Conservation (phyloP, 2,329 filamentous ascomycete species). For the Pleurostoma richardsiae region DNA sequence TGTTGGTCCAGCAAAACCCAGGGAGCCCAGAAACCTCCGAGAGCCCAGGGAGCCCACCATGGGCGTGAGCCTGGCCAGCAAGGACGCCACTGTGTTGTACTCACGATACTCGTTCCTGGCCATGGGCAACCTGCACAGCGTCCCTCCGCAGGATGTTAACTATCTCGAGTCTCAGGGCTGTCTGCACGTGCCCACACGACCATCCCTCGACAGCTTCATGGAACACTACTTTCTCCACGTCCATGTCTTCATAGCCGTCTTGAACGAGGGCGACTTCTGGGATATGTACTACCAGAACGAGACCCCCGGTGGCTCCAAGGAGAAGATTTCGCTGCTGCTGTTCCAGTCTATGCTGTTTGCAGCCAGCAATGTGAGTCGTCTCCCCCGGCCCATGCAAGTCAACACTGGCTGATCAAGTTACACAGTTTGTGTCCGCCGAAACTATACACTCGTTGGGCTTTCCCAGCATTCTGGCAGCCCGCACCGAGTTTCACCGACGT, state of each 20-base stretch:
- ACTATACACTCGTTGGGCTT: slow-evolving; percentile 36
- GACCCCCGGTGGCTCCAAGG: slow-evolving; percentile 9
- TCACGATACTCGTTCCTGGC: slow-evolving; percentile 36
- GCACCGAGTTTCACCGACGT: slow-evolving; percentile 36
- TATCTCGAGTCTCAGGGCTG: slow-evolving; percentile 41
- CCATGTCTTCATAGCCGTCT: slow-evolving; percentile 34
- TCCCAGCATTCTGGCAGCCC: slow-evolving; percentile 32
- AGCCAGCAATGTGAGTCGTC: slow-evolving; percentile 27
- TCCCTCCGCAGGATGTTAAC: slow-evolving; percentile 39
- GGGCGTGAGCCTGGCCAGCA: slow-evolving; percentile 23
- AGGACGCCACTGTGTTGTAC: too few relatives aligned
- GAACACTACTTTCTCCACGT: slow-evolving; percentile 41
- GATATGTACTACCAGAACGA: slow-evolving; percentile 28
- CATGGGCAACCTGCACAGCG: slow-evolving; percentile 28
- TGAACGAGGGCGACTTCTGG: slow-evolving; percentile 44
- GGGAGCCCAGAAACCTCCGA: slow-evolving; percentile 7
- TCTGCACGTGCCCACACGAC: slow-evolving; percentile 33
- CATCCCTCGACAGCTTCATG: slow-evolving; percentile 40
- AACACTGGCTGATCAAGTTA: not conserved
- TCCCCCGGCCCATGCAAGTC: too few relatives aligned
- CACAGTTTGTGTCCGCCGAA: slow-evolving; percentile 30
- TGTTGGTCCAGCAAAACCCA: not conserved
- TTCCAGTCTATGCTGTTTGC: slow-evolving; percentile 40
- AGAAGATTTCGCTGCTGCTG: slow-evolving; percentile 36
- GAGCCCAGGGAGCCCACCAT: slow-evolving; percentile 21